phyloP scores from a whole-genome alignment of 2,329 filamentous ascomycete species.

The Tolypocladium nubicola region DNA sequence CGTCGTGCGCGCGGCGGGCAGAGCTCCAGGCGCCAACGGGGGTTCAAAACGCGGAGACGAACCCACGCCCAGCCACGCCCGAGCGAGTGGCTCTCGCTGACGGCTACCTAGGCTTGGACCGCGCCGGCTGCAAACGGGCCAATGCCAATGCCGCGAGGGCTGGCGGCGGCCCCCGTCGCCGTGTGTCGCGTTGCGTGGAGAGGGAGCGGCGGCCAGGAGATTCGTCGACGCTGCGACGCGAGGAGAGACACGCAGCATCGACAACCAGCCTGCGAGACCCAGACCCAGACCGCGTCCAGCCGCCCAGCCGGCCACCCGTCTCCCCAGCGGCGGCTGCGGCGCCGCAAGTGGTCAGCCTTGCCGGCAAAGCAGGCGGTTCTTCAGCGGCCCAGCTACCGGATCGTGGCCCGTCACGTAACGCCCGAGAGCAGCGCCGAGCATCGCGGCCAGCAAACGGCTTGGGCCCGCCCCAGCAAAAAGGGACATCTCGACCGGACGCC shows the following conservation, averaged over 20 bases:
- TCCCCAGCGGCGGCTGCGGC: not conserved
- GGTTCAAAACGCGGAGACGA: not conserved
- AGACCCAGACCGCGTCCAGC: not conserved
- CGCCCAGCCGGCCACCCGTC: not conserved
- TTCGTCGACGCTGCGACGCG: not conserved
- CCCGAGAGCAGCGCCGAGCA: not conserved
- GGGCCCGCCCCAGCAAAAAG: not conserved
- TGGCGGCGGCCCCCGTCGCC: not conserved
- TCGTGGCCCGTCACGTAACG: not conserved
- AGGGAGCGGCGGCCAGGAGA: not conserved
- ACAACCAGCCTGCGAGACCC: not conserved
- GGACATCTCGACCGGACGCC: not conserved
- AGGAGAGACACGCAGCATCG: not conserved
- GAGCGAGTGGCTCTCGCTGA: not conserved
- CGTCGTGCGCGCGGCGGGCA: not conserved
- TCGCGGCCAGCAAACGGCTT: not conserved
- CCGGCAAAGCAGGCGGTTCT: not conserved
- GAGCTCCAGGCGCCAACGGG: not conserved
- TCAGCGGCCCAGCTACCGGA: not conserved
- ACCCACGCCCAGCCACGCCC: not conserved
- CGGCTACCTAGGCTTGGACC: not conserved
- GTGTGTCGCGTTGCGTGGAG: not conserved
- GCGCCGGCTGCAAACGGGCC: not conserved
- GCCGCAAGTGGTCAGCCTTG: not conserved
- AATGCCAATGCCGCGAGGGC: too few relatives aligned